Percentiles rank a stretch among this genome's conserved stretches.
Evolutionary conservation across 805 yeast species (phyloP).

Genomic region (Brettanomyces nanus): DNA sequence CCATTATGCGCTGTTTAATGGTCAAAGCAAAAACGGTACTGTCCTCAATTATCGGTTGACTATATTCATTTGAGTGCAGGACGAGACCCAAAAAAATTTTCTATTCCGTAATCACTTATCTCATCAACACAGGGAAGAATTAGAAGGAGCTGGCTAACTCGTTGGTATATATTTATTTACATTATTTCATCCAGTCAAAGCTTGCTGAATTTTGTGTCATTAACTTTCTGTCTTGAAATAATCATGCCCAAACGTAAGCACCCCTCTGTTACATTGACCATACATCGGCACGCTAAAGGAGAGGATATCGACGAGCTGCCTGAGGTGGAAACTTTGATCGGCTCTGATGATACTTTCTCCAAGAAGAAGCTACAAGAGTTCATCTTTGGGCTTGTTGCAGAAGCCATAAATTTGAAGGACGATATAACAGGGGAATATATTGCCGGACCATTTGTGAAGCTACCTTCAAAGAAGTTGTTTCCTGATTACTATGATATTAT

Average conservation of each 20-base stretch:
- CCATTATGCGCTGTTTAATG: too few relatives aligned
- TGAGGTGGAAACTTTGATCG: not conserved
- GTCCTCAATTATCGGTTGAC: too few relatives aligned
- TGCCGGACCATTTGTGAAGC: conserved; percentile 47
- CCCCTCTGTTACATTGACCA: conserved; percentile 2
- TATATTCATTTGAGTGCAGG: too few relatives aligned
- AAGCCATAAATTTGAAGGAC: conserved; percentile 10
- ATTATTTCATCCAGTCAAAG: too few relatives aligned
- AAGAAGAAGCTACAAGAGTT: conserved; percentile 2
- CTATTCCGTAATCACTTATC: too few relatives aligned
- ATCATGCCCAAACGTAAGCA: conserved; percentile 1
- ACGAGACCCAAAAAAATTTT: too few relatives aligned
- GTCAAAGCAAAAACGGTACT: too few relatives aligned
- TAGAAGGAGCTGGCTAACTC: too few relatives aligned
- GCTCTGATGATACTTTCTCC: not conserved
- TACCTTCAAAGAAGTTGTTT: conserved; percentile 65
- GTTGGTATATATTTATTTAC: too few relatives aligned
- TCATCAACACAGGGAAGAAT: too few relatives aligned
- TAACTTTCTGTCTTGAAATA: too few relatives aligned
- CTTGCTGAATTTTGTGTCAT: too few relatives aligned
- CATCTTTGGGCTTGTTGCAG: conserved; percentile 6
- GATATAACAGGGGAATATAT: conserved; percentile 21
- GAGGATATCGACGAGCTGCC: not conserved
- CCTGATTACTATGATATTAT: conserved; percentile 71
- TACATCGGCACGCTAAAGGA: not conserved